phyloP scores from a whole-genome alignment of 176 grass and related monocot genomes.

The Pontederia crassipes region DNA sequence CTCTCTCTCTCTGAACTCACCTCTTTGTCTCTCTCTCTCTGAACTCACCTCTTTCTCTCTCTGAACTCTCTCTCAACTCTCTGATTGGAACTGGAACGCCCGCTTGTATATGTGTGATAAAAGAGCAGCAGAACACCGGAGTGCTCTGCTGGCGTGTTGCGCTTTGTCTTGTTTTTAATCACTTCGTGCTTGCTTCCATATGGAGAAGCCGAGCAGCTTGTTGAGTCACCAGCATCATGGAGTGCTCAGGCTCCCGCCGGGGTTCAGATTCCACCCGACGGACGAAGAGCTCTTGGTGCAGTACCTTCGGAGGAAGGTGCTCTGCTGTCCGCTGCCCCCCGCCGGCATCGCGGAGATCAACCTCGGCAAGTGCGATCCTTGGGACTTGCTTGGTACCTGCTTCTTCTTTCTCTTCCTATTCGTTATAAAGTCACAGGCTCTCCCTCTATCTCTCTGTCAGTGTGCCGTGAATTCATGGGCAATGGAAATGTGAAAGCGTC shows the following conservation, averaged over 20 bases:
- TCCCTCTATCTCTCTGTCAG: too few relatives aligned
- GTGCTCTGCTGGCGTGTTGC: neutral
- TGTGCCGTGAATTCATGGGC: neutral
- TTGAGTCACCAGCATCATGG: neutral
- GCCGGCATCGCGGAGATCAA: slow-evolving; percentile 11
- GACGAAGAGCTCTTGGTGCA: slow-evolving; percentile 17
- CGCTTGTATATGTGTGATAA: too few relatives aligned
- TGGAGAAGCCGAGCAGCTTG: neutral
- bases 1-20: too few relatives aligned
- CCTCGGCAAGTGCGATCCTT: slow-evolving; percentile 13
- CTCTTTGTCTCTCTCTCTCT: neutral
- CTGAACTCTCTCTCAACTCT: too few relatives aligned
- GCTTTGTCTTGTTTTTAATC: too few relatives aligned
- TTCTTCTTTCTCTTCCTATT: neutral
- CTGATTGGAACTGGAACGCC: too few relatives aligned
- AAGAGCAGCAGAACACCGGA: neutral
- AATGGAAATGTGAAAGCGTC: neutral
- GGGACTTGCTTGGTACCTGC: slow-evolving; percentile 11
- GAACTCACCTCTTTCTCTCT: too few relatives aligned
- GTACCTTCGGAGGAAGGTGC: slow-evolving; percentile 16
- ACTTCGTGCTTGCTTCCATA: neutral
- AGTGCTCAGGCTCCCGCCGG: slow-evolving; percentile 8
- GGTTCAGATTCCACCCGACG: slow-evolving; percentile 17
- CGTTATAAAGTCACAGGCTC: neutral
- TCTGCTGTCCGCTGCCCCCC: slow-evolving; percentile 14